Evolutionary conservation across 2,329 filamentous ascomycete species (phyloP).

Genomic region (Penicillium sp.): DNA sequence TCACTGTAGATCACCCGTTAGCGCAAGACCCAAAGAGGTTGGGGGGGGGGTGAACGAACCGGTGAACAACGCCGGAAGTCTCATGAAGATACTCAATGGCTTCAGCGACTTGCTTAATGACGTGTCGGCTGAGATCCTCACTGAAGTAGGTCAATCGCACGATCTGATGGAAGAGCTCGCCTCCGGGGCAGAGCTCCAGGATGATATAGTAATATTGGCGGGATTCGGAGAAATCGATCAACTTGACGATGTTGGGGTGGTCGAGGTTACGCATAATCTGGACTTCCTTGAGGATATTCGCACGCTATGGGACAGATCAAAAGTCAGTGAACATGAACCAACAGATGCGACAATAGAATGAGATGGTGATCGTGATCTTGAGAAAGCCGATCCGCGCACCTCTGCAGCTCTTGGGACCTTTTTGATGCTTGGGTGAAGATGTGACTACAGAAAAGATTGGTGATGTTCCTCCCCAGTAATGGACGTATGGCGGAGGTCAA

Average conservation of each 20-base stretch:
- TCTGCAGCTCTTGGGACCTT: constrained; percentile 94
- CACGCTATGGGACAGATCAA: constrained; percentile 61
- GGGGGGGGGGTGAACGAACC: constrained; percentile 60
- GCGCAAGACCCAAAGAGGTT: not conserved
- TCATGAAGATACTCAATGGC: constrained; percentile 93
- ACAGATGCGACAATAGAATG: not conserved
- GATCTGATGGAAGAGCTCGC: constrained; percentile 97
- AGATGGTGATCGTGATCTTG: constrained; percentile 35
- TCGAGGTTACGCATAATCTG: constrained; percentile 98
- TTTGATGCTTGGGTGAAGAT: constrained; percentile 94
- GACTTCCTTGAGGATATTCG: constrained; percentile 97
- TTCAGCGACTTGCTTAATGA: constrained; percentile 92
- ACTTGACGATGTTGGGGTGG: constrained; percentile 91
- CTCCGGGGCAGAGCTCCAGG: constrained; percentile 89
- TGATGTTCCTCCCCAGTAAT: constrained; percentile 34
- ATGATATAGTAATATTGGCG: constrained; percentile 97
- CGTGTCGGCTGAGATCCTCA: constrained; percentile 89
- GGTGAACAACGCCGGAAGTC: constrained; percentile 91
- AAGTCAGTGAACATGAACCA: constrained; percentile 25
- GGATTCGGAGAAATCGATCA: constrained; percentile 92
- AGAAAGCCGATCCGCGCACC: constrained; percentile 63
- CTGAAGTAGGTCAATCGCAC: constrained; percentile 98
- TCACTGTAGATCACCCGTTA: constrained; percentile 24
- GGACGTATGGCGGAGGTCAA: constrained; percentile 27
- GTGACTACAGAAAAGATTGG: constrained; percentile 69